Evolutionary conservation across 371 early-diverging fungal genomes (phyloP).

Genomic region (Smittium mucronatum): DNA sequence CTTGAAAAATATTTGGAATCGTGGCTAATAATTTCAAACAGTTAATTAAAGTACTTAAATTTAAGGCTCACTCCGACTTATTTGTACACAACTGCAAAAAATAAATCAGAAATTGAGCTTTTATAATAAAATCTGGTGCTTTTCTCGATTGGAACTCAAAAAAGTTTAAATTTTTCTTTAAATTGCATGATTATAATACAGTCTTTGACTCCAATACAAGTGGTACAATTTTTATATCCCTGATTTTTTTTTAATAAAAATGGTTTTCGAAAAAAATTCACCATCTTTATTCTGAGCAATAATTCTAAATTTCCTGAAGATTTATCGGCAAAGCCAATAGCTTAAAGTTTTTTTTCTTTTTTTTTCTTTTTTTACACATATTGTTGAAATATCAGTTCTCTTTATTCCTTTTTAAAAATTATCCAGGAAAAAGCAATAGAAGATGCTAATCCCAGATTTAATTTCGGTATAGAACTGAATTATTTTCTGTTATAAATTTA

Average conservation of each 20-base stretch:
- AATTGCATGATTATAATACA: background rate
- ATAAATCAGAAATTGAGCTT: background rate
- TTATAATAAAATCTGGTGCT: background rate
- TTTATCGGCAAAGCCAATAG: no score
- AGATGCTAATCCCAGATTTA: background rate
- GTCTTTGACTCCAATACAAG: background rate
- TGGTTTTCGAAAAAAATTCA: no score
- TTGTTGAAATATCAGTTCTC: background rate
- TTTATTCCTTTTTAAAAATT: constrained; percentile 1
- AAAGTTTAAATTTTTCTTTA: constrained; percentile 1
- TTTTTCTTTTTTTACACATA: background rate
- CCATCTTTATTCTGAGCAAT: no score
- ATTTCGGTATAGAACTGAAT: background rate
- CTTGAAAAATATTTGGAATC: background rate
- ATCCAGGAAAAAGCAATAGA: background rate
- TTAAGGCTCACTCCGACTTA: background rate
- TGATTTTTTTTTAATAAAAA: background rate
- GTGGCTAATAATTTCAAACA: constrained; percentile 1
- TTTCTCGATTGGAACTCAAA: background rate
- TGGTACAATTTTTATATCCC: background rate
- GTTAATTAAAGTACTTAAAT: background rate
- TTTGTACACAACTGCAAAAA: background rate
- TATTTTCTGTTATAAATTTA: background rate
- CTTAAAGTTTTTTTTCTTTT: background rate
- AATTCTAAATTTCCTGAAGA: no score